Conservation (phyloP, 805 yeast species). For the Teunomyces atbi region DNA sequence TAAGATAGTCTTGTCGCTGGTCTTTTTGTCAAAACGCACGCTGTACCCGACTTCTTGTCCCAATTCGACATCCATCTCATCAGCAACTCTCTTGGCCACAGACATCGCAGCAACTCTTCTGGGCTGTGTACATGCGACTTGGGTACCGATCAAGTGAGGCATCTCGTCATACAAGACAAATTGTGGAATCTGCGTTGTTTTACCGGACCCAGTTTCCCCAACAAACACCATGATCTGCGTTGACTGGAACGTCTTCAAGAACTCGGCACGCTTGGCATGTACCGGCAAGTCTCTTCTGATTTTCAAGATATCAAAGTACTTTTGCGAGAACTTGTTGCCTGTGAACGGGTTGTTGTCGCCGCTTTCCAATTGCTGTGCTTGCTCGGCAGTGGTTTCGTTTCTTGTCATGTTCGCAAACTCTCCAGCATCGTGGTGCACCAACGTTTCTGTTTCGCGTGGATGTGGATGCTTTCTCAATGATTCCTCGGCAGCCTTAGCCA, state of each 20-base stretch:
- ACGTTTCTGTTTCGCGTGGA: conserved; percentile 27
- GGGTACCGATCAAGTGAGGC: conserved; percentile 80
- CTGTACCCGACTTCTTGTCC: conserved; percentile 96
- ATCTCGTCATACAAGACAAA: conserved; percentile 89
- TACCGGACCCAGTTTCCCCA: conserved; percentile 99
- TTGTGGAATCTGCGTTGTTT: conserved; percentile 97
- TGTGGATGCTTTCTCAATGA: conserved; percentile 50
- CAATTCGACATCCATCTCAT: conserved; percentile 89
- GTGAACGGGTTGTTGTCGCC: conserved; percentile 76
- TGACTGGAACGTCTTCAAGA: conserved; percentile 75
- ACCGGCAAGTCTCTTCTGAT: conserved; percentile 88
- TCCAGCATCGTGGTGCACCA: conserved; percentile 62
- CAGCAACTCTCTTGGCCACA: conserved; percentile 95
- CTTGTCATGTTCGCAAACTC: conserved; percentile 57
- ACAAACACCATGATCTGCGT: conserved; percentile 97
- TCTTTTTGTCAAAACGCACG: conserved; percentile 90
- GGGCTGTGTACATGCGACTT: conserved; percentile 95
- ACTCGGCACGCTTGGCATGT: conserved; percentile 88
- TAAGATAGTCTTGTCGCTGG: conserved; percentile 74
- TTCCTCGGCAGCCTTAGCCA: conserved; percentile 67
- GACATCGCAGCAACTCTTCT: conserved; percentile 99
- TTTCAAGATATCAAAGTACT: conserved; percentile 75
- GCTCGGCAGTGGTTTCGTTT: conserved; percentile 63
- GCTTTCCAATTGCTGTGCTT: conserved; percentile 58
- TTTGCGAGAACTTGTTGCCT: conserved; percentile 56